Base-by-base conservation (phyloP, 352 stramenopile genomes). In the Paralagenidium karlingii region DNA sequence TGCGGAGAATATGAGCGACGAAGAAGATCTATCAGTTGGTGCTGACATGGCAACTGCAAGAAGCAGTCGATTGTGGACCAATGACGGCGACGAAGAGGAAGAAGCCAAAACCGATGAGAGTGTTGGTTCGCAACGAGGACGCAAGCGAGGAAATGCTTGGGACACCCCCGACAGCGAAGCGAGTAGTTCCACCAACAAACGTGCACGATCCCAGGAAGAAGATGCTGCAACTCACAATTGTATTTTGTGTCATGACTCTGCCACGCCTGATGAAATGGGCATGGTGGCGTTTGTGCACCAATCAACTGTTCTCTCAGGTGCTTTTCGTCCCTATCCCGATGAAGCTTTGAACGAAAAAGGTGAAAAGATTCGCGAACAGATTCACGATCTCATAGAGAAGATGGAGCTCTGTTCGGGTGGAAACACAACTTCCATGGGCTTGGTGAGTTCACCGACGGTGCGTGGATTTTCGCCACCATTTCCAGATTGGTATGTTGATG, bases 231-330 rank as follows among this genome's bases (percentile, higher is more conserved):
- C n/a, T n/a, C n/a, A n/a, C 55, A 85, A 81, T 43, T 92, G 79
- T 38, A 92, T 92, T 26, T 55, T 92, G 20, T 92, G 79, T 31
- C 79, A 92, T 46, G 79, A 92, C 38, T 80, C 53, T 12, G 75
- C 69, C n/a, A 64, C 47, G 19, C 69, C 82, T 43, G 65, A 64
- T n/a, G 74, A 90, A 42, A 87, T 92, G 74, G 77, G 79, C 18
- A 74, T 89, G 45, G 71, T 69, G 11, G 79, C 76, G 5, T 86
- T 89, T 36, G 71, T 90, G 8, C 79, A 92, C 41, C 79, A 92
- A 47, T 92, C 79, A 22, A 92, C 79, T 6, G 79, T 92, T 10
- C 45, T 92, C 24, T 75, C 74, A 8, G 65, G 63, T 20, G 63
- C 60, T 12, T 92, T 92, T 49, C 68, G 79, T 28, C 79, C 79